phyloP scores from a whole-genome alignment of 768 basidiomycete genomes.

The Clavaria fumosa region DNA sequence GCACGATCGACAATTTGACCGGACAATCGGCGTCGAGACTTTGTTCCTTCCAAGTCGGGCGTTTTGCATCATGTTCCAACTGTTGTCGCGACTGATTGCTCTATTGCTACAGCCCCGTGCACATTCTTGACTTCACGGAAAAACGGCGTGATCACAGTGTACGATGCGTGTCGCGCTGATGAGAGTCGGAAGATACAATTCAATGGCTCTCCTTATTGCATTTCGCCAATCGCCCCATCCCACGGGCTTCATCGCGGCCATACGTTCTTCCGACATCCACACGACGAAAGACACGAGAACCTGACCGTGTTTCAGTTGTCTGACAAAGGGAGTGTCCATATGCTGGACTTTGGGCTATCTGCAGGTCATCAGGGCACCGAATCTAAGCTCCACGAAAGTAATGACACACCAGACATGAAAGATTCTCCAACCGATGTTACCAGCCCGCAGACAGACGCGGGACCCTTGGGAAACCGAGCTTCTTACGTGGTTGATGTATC shows the following conservation, averaged over 20 bases:
- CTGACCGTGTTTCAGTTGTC: conserved; percentile 32
- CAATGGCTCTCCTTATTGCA: conserved; percentile 27
- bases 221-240: conserved; percentile 19
- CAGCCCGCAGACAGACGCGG: conserved; percentile 21
- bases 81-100: neutral
- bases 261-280: conserved; percentile 21
- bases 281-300: conserved; percentile 10
- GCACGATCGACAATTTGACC: conserved; percentile 47
- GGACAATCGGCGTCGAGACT: conserved; percentile 33
- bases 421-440: too few species aligned
- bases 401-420: too few species aligned
- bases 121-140: conserved; percentile 46
- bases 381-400: too few species aligned
- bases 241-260: conserved; percentile 19
- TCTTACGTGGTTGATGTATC: conserved; percentile 33
- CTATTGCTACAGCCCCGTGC: conserved; percentile 23
- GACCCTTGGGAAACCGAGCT: conserved; percentile 30
- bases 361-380: too few species aligned
- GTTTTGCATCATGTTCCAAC: neutral
- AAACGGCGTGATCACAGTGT: conserved; percentile 44
- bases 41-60: conserved; percentile 14
- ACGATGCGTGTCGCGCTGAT: conserved; percentile 36
- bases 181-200: conserved; percentile 27
- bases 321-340: conserved; percentile 30
- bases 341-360: conserved; percentile 29